Evolutionary conservation across 2,329 filamentous ascomycete genomes (phyloP).

Genomic region (Proliferodiscus dingleyae): DNA sequence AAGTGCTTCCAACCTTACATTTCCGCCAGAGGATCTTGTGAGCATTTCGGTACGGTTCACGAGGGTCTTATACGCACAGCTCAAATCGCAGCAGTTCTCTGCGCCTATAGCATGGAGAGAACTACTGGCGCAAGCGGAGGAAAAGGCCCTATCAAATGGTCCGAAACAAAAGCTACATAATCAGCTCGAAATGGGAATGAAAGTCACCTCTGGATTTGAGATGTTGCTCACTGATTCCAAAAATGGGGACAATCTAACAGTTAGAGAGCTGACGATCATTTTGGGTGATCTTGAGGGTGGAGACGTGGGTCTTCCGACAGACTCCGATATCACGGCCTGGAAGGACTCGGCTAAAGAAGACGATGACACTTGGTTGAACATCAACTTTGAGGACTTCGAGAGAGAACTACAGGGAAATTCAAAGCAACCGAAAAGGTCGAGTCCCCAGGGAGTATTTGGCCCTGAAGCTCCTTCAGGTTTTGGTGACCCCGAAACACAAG

Average conservation of each 20-base stretch:
- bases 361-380: slow-evolving; percentile 86
- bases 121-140: slow-evolving; percentile 32
- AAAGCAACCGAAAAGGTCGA: slow-evolving; percentile 34
- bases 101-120: slow-evolving; percentile 51
- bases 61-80: slow-evolving; percentile 82
- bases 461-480: slow-evolving; percentile 41
- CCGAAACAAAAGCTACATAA: slow-evolving; percentile 10
- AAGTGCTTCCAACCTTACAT: slow-evolving; percentile 49
- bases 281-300: slow-evolving; percentile 62
- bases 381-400: slow-evolving; percentile 86
- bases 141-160: slow-evolving; percentile 26
- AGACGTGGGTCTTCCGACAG: slow-evolving; percentile 53
- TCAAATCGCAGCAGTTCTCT: slow-evolving; percentile 79
- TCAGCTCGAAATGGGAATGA: slow-evolving; percentile 72
- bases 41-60: slow-evolving; percentile 78
- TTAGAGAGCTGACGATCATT: slow-evolving; percentile 71
- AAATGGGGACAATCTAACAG: slow-evolving; percentile 61
- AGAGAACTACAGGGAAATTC: slow-evolving; percentile 59
- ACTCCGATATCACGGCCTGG: slow-evolving; percentile 72
- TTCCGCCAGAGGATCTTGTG: slow-evolving; percentile 75
- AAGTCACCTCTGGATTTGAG: slow-evolving; percentile 84
- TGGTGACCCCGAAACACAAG: slow-evolving; percentile 63
- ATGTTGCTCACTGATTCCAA: slow-evolving; percentile 69
- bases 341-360: slow-evolving; percentile 59
- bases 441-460: slow-evolving; percentile 22